Evolutionary conservation across 108 stramenopile genomes (phyloP).

Genomic region (Aurantiochytrium sp.): DNA sequence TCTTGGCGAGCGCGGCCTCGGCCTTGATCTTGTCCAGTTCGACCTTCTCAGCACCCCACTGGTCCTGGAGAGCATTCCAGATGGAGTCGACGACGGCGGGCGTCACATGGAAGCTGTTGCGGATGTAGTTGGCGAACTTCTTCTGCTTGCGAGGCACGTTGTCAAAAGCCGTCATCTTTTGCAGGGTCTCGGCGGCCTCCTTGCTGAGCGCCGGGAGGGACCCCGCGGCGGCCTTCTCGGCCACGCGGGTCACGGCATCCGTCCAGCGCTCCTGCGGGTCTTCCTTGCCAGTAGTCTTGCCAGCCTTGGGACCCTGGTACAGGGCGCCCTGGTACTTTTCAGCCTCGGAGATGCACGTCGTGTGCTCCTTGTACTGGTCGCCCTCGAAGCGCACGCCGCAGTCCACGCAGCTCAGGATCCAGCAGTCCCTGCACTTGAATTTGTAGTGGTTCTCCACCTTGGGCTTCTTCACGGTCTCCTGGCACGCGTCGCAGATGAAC

Average conservation of each 20-base stretch:
- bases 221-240: constrained; percentile 5
- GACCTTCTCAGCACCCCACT: not conserved
- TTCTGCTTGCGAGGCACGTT: constrained; percentile 62
- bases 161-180: constrained; percentile 39
- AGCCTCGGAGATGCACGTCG: constrained; percentile 58
- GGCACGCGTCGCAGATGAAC: constrained; percentile 61
- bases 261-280: constrained; percentile 32
- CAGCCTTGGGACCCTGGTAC: constrained; percentile 51
- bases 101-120: constrained; percentile 43
- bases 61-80: constrained; percentile 27
- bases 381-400: constrained; percentile 52
- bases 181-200: not conserved
- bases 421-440: constrained; percentile 26
- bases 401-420: constrained; percentile 56
- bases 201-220: constrained; percentile 23
- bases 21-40: constrained; percentile 21
- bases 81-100: not conserved
- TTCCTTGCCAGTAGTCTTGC: not conserved
- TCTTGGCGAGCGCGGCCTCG: not conserved
- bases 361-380: constrained; percentile 49
- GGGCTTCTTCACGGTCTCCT: constrained; percentile 60
- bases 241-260: constrained; percentile 32
- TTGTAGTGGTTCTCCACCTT: constrained; percentile 51
- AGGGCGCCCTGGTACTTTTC: constrained; percentile 61
- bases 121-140: constrained; percentile 55